Evolutionary conservation across 2,329 filamentous ascomycete species (phyloP), one percentile per base, ranked within the genome.

Genomic region (Endoconidiophora polonica): DNA sequence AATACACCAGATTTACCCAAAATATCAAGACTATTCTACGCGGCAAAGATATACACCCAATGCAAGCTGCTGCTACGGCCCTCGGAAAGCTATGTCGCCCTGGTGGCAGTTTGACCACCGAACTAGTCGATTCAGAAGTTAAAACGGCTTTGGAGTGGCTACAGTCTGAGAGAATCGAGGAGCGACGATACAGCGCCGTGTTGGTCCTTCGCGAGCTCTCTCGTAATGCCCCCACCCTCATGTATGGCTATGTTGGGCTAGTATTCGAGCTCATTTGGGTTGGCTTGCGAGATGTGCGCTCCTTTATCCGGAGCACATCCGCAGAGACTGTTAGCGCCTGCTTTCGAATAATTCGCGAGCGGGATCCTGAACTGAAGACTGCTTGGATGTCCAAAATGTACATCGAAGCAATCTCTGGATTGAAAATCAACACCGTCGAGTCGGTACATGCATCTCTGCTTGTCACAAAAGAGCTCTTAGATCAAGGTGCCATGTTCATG

Each of bases 401-500:
- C 63, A 80, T 83, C 46, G 88, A 95, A 65, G 80, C 87, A 16
- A 73, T 86, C 53, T 73, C 77, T 54, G 88, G 88, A 5, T 79
- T 98, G 57, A 80, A 81, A 61, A 75, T 81, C 46, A 83, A 79
- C 58, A 86, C 86, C 16, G 75, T 93, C 49, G 91, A 98, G 63
- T 83, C 80, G 53, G 82, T 94, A 40, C 93, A 98, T 61, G 91
- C 86, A n/a, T 95, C 90, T 2, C 73, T 98, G 39, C 73, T 98
- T 18, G 87, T 93, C 1, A 74, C 96, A 59, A 93, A 90, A 63
- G 90, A 96, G 66, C 74, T 98, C 44, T 77, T 98, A 16, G 78
- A 91, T 55, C 90, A 94, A 62, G 91, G 91, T 48, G 88, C 87
- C 58, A 98, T 98, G 90, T 98, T 94, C 65, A 96, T 98, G 91